A percentile compares a stretch with the other conserved stretches of the same genome.
These are phyloP conservation scores for Primulina huaijiensis DNA, from an alignment of 257 asterid genomes.

Conservation along the genomic window DNA sequence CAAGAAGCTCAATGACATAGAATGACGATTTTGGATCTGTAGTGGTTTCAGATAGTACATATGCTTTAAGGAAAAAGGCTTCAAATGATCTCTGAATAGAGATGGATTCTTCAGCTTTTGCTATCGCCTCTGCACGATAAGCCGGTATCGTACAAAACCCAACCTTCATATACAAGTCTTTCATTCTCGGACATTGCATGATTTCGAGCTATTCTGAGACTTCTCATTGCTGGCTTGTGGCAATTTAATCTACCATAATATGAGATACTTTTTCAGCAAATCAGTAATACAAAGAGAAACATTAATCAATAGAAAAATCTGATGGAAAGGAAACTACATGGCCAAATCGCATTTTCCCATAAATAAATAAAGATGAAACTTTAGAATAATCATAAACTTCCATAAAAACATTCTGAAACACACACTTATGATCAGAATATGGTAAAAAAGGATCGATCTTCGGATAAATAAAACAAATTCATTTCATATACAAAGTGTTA, in stretches of 20 bases:
- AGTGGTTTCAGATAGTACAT: constrained; percentile 71
- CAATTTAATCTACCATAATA: constrained; percentile 68
- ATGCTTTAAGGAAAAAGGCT: constrained; percentile 91
- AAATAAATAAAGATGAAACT: not conserved
- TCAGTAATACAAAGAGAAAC: constrained; percentile 3
- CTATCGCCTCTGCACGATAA: constrained; percentile 77
- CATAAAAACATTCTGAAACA: not conserved
- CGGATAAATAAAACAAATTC: not conserved
- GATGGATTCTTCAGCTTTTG: constrained; percentile 88
- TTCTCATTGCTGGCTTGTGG: constrained; percentile 95
- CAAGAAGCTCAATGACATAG: constrained; percentile 81
- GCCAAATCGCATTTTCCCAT: constrained; percentile 4
- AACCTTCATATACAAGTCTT: constrained; percentile 91
- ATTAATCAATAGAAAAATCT: not conserved
- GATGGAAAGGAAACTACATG: not conserved
- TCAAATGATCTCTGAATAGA: constrained; percentile 84
- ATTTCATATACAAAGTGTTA: constrained; percentile 11
- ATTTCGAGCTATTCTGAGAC: constrained; percentile 90
- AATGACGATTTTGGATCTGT: constrained; percentile 63
- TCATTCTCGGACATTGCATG: constrained; percentile 72
- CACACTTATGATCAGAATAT: not conserved
- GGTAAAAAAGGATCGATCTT: not conserved
- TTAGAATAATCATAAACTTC: constrained; percentile 10
- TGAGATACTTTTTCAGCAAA: constrained; percentile 6
- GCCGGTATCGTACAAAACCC: constrained; percentile 91